Conservation (phyloP, 2,329 filamentous ascomycete species). For the Ophiosphaerella herpotricha region DNA sequence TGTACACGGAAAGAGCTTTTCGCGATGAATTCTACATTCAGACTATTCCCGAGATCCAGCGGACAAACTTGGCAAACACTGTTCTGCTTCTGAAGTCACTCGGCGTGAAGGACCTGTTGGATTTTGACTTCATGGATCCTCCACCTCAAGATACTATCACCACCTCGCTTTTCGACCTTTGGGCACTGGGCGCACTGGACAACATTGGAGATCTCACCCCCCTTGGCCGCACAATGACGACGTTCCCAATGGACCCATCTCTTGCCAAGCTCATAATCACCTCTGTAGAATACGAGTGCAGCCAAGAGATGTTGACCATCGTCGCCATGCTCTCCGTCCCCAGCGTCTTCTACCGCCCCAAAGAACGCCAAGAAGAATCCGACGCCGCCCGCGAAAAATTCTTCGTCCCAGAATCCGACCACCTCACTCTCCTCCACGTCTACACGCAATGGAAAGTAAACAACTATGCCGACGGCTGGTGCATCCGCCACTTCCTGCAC, state of each 20-base stretch:
- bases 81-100: slow-evolving; percentile 93
- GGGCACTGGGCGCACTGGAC: slow-evolving; percentile 91
- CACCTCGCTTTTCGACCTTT: slow-evolving; percentile 95
- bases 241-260: slow-evolving; percentile 97
- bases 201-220: slow-evolving; percentile 90
- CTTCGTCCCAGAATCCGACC: slow-evolving; percentile 96
- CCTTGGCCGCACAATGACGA: slow-evolving; percentile 90
- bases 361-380: slow-evolving; percentile 94
- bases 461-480: slow-evolving; percentile 89
- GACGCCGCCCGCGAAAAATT: slow-evolving; percentile 96
- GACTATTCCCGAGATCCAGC: slow-evolving; percentile 96
- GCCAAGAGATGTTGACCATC: slow-evolving; percentile 97
- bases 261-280: slow-evolving; percentile 94
- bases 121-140: slow-evolving; percentile 99
- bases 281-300: slow-evolving; percentile 85
- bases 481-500: slow-evolving; percentile 89
- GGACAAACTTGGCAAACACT: slow-evolving; percentile 93
- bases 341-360: slow-evolving; percentile 94
- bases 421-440: slow-evolving; percentile 92
- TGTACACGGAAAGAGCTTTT: slow-evolving; percentile 93
- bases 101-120: slow-evolving; percentile 88
- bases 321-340: slow-evolving; percentile 98
- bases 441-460: slow-evolving; percentile 96
- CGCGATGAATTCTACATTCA: slow-evolving; percentile 96
- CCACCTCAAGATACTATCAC: slow-evolving; percentile 97